These are phyloP conservation scores for Pisolithus microcarpus DNA, from an alignment of 768 basidiomycete species.

Conservation along the genomic window DNA sequence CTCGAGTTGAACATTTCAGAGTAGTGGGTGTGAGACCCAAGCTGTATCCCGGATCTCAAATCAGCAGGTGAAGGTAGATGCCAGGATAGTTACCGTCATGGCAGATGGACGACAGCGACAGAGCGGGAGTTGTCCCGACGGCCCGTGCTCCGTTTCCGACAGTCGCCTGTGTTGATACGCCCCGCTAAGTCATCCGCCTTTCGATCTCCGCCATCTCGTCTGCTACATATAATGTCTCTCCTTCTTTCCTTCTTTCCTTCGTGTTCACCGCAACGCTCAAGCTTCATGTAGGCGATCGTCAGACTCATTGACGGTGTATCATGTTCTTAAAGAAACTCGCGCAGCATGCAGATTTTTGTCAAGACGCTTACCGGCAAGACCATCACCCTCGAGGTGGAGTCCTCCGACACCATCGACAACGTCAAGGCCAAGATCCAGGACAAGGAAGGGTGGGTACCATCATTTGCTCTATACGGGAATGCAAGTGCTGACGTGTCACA, in stretches of 20 bases:
- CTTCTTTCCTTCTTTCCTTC: too few species aligned
- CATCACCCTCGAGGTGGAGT: constrained; percentile 33
- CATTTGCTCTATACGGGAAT: too few species aligned
- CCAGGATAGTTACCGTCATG: too few species aligned
- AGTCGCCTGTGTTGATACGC: too few species aligned
- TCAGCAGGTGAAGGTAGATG: too few species aligned
- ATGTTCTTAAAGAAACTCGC: constrained; percentile 15
- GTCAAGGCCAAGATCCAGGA: constrained; percentile 13
- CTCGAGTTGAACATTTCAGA: too few species aligned
- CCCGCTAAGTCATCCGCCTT: not conserved
- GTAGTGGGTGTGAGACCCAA: too few species aligned
- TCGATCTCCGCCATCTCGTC: not conserved
- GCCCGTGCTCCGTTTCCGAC: too few species aligned
- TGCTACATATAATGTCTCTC: not conserved
- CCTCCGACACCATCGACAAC: too few species aligned
- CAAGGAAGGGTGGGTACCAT: constrained; percentile 61
- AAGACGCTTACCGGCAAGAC: constrained; percentile 86
- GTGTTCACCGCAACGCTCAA: not conserved
- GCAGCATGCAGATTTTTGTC: constrained; percentile 73
- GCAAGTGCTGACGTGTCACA: constrained; percentile 58
- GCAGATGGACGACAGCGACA: too few species aligned
- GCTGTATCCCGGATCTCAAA: too few species aligned
- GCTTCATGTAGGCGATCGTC: not conserved
- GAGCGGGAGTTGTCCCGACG: too few species aligned
- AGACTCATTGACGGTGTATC: constrained; percentile 3